Conservation (phyloP, 2,329 filamentous ascomycete genomes). For the Xylaria sp. region DNA sequence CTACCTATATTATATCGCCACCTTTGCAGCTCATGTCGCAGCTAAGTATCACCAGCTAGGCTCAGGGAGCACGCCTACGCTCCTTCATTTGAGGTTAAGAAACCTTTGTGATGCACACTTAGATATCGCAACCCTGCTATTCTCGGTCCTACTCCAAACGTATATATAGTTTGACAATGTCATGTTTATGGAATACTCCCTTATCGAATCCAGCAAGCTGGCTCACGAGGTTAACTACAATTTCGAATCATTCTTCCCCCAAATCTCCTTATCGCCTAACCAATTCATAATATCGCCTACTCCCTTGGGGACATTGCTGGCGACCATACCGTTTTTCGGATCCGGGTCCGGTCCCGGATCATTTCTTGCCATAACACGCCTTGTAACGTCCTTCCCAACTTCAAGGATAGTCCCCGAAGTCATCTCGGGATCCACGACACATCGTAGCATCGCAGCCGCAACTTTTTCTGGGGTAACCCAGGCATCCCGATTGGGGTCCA, state of each 20-base stretch:
- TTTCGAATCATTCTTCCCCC: not conserved
- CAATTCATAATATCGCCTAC: not conserved
- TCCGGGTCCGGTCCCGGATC: not conserved
- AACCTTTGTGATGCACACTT: too few species aligned
- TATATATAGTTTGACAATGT: too few species aligned
- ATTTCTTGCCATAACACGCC: not conserved
- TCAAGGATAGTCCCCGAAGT: constrained; percentile 26
- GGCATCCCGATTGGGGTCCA: not conserved
- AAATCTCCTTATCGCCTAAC: not conserved
- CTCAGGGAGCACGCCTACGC: too few species aligned
- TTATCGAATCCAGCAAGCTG: too few species aligned
- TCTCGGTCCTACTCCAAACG: too few species aligned
- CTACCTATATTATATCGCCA: too few species aligned
- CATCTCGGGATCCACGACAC: constrained; percentile 20
- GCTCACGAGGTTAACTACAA: too few species aligned
- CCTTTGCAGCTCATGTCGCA: too few species aligned
- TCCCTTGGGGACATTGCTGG: not conserved
- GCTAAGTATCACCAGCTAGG: too few species aligned
- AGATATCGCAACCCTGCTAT: too few species aligned
- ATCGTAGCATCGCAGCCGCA: constrained; percentile 20
- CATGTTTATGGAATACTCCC: too few species aligned
- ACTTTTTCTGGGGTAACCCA: constrained; percentile 13
- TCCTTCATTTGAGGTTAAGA: too few species aligned
- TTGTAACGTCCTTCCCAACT: not conserved
- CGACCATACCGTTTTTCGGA: not conserved